phyloP scores from a whole-genome alignment of 768 basidiomycete genomes.

The Coprinellus micaceus region DNA sequence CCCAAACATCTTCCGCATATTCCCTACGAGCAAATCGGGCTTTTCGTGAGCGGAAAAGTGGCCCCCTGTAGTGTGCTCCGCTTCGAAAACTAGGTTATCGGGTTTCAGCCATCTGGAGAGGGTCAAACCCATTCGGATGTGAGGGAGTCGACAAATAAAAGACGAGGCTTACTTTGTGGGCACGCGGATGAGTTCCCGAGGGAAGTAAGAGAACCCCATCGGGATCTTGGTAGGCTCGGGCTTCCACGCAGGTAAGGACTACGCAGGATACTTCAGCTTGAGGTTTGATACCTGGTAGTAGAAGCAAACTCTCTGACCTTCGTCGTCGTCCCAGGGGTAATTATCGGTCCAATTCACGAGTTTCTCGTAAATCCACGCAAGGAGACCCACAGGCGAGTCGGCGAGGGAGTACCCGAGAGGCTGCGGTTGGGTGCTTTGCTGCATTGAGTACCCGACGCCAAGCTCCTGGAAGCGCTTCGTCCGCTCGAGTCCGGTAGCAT shows the following conservation, averaged over 20 bases:
- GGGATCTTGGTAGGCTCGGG: constrained; percentile 31
- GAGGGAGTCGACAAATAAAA: too few relatives aligned
- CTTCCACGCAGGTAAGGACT: constrained; percentile 48
- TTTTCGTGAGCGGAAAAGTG: constrained; percentile 57
- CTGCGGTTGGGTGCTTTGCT: constrained; percentile 48
- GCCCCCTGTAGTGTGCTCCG: constrained; percentile 47
- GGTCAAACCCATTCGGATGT: background rate
- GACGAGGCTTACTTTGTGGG: constrained; percentile 32
- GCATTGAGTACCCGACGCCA: constrained; percentile 34
- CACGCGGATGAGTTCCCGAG: constrained; percentile 36
- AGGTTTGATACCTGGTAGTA: too few relatives aligned
- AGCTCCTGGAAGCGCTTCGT: constrained; percentile 24
- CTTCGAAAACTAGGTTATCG: constrained; percentile 42
- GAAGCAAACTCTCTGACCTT: constrained; percentile 29
- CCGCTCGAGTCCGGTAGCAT: constrained; percentile 28
- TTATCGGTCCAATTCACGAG: constrained; percentile 42
- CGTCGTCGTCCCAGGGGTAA: constrained; percentile 56
- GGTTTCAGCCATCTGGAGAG: constrained; percentile 39
- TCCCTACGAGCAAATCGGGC: constrained; percentile 44
- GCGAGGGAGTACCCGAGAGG: constrained; percentile 51
- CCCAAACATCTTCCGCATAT: constrained; percentile 56
- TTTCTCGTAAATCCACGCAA: constrained; percentile 54
- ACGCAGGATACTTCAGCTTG: background rate
- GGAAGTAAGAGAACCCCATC: constrained; percentile 49
- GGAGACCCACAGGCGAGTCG: constrained; percentile 56